Base-by-base conservation (phyloP, 2,329 filamentous ascomycete genomes). In the Malbranchea zuffiana region DNA sequence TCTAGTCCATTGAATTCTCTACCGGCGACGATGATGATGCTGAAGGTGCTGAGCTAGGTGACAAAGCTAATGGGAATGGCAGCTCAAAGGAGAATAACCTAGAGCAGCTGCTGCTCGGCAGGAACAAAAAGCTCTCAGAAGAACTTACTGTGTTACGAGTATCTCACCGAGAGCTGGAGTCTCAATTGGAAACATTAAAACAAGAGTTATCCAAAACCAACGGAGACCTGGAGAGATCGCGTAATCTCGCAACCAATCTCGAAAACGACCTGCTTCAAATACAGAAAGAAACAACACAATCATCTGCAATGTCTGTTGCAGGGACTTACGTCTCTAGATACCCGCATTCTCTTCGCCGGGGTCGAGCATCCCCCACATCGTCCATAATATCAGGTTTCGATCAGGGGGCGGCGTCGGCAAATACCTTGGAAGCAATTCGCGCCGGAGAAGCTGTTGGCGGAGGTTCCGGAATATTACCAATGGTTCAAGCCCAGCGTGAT, bases 351-450 rank as follows among this genome's bases (percentile, higher is more conserved):
- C 68, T 71, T 1, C 73, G 82, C 32, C 75, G 77, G 50, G 75
- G 81, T 19, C 74, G 80, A 26, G 67, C 81, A 11, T 96, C 90
- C 2, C 92, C 90, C 0, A 96, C 90, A 1, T 96, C 88, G 3
- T 96, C 88, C 13, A 96, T 98, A 51, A 96, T 98, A 50, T 95
- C 87, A 42, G 90, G 90, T n/a, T 86, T 95, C 54, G 83, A 93
- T 52, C 78, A 82, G 15, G 71, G 75, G 28, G 67, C 66, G 27
- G 57, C 62, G 32, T 66, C 61, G 13, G 56, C 57, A 23, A 64
- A 62, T 24, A 68, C 66, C 10, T 63, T 79, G 47, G 74, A 78
- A 25, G 63, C 72, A 5, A 63, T 80, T 16, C 70, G 75, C 20
- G 71, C 70, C 2, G 82, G 85, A 31, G 74, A 78, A 44, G 68